A percentile compares a stretch with the other conserved stretches of the same genome.
These are phyloP conservation scores for Nephelium lappaceum DNA, from an alignment of 345 rosid genomes.

Conservation along the genomic window DNA sequence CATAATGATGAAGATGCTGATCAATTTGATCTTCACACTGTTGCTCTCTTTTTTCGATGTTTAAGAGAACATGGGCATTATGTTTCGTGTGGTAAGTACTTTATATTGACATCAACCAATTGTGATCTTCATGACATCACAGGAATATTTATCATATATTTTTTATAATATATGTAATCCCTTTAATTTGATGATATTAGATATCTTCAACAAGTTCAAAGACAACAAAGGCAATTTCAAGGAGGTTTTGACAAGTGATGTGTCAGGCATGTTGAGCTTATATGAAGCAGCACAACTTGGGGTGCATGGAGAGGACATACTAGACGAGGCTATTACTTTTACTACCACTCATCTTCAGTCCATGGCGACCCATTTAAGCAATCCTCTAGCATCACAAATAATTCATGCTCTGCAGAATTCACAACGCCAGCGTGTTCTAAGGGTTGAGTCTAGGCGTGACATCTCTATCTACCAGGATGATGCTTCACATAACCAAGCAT, in stretches of 20 bases:
- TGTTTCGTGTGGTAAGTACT: background rate
- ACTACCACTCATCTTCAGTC: no score
- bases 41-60: background rate
- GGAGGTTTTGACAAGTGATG: no score
- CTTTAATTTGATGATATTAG: background rate
- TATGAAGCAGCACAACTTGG: no score
- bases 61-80: background rate
- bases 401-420: background rate
- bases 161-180: background rate
- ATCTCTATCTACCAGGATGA: background rate
- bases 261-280: no score
- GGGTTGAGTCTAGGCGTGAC: conserved; percentile 8
- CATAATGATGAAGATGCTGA: background rate
- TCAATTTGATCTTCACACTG: background rate
- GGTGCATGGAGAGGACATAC: no score
- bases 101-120: no score
- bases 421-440: conserved; percentile 4
- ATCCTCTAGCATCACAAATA: background rate
- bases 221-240: no score
- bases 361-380: background rate
- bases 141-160: no score
- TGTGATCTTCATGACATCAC: no score
- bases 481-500: no score
- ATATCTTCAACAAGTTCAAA: background rate
- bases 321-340: no score